A percentile compares a stretch with the other conserved stretches of the same genome.
These are phyloP conservation scores for Abrus pulchellus DNA, from an alignment of 306 rosid genomes.

Conservation along the genomic window DNA sequence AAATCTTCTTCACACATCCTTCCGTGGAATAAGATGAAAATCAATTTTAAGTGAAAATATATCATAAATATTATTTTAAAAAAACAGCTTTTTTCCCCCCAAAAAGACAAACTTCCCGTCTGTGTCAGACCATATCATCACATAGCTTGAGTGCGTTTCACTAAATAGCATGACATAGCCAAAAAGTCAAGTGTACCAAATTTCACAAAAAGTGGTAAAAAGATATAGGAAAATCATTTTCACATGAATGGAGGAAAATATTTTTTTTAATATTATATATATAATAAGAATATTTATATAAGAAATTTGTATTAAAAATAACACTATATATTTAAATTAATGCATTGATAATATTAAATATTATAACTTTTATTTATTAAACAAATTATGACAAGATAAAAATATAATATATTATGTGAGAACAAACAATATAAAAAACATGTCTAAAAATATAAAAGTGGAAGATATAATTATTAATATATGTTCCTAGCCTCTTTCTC, in stretches of 20 bases:
- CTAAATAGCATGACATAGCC: conserved; percentile 36
- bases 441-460: too few species aligned
- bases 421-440: too few species aligned
- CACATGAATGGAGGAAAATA: too few species aligned
- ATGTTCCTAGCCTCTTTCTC: conserved; percentile 40
- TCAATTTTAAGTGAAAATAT: not conserved
- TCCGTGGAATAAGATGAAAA: conserved; percentile 60
- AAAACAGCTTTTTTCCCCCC: not conserved
- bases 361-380: too few species aligned
- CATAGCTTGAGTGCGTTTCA: conserved; percentile 42
- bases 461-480: not conserved
- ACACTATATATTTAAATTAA: too few species aligned
- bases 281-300: too few species aligned
- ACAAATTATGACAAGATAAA: not conserved
- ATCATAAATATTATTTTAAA: too few species aligned
- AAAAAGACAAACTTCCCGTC: not conserved
- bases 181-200: conserved; percentile 44
- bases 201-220: conserved; percentile 23
- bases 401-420: not conserved
- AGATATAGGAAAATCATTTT: not conserved
- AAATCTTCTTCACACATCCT: conserved; percentile 57
- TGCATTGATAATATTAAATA: too few species aligned
- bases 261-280: too few species aligned
- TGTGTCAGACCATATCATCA: not conserved
- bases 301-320: too few species aligned